Base-by-base conservation (phyloP, 2,329 filamentous ascomycete genomes). In the Pseudogymnoascus sp. region DNA sequence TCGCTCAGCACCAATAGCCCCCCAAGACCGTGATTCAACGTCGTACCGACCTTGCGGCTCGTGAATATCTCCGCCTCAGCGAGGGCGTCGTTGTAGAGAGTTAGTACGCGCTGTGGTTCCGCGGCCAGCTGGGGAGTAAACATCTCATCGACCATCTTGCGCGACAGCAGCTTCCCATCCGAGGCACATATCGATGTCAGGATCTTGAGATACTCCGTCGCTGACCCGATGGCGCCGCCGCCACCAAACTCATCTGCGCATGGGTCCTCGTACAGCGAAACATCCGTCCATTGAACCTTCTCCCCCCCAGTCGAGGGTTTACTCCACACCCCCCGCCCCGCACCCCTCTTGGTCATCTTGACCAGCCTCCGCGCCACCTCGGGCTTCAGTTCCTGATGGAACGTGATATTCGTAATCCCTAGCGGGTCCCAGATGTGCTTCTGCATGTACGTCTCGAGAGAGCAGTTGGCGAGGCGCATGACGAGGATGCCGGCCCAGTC, bases 401-500 rank as follows among this genome's bases (percentile, higher is more conserved):
- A 70, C 0, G 67, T 63, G 3, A 68, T 64, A 8, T 55, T 48
- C 3, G 56, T 62, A 1, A 68, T 64, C 2, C 63, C 65, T 0
- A 70, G 60, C 4, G 66, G 66, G 10, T 21, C 61, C 65, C 65
- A 69, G 21, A 67, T 65, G 28, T 66, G 57, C 19, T 60, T 48
- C 28, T 64, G 34, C 65, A 67, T 66, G 45, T 65, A 66, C 0
- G 35, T 30, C 41, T 67, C 63, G 1, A 69, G 61, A 21, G 61
- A 59, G 0, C 33, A 61, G 9, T 62, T 60, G 26, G 60, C 64
- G 1, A 64, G 34, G 8, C 80, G 74, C 64, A 81, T 75, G 0
- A 83, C 66, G 0, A 75, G 71, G 2, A 79, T 66, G 1, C 81
- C 80, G 0, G 77, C 80, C 80, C 79, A 83, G 65, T 83, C 80